These are phyloP conservation scores for Thamnidium elegans DNA, from an alignment of 192 early-diverging fungal genomes.

Conservation along the genomic window DNA sequence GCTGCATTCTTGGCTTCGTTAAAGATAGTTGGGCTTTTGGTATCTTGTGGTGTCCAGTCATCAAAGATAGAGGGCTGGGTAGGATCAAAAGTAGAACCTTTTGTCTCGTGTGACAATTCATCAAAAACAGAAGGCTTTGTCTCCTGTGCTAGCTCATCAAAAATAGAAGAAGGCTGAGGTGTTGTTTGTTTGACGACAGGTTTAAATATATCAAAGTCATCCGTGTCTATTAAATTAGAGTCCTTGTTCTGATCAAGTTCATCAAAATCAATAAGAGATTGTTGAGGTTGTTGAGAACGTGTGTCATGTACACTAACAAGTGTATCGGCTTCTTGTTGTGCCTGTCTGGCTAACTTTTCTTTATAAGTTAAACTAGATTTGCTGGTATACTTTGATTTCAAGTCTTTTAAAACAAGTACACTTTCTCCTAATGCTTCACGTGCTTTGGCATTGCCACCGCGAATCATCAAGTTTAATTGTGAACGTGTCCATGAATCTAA, in stretches of 20 bases:
- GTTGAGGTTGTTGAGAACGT: neutral
- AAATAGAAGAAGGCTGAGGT: too few relatives aligned
- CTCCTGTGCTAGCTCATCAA: too few relatives aligned
- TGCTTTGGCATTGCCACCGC: slow-evolving; percentile 83
- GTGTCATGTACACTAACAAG: neutral
- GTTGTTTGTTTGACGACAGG: too few relatives aligned
- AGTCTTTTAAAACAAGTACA: slow-evolving; percentile 57
- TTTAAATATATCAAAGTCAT: too few relatives aligned
- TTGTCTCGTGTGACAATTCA: too few relatives aligned
- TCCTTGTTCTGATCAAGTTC: neutral
- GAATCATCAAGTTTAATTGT: slow-evolving; percentile 87
- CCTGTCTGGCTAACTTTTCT: slow-evolving; percentile 65
- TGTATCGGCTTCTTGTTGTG: slow-evolving; percentile 3
- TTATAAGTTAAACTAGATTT: slow-evolving; percentile 78
- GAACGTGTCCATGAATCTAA: slow-evolving; percentile 92
- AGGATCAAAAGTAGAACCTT: too few relatives aligned
- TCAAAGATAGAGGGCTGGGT: too few relatives aligned
- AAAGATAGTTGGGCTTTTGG: too few relatives aligned
- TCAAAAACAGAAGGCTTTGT: too few relatives aligned
- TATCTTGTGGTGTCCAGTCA: too few relatives aligned
- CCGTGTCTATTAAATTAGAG: too few relatives aligned
- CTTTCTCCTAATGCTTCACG: slow-evolving; percentile 52
- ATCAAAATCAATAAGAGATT: slow-evolving; percentile 1
- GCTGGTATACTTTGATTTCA: slow-evolving; percentile 78
- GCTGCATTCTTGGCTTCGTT: too few relatives aligned